Evolutionary conservation across 495 filamentous ascomycete genomes (phyloP).

Genomic region (Trichocladium antarcticum): DNA sequence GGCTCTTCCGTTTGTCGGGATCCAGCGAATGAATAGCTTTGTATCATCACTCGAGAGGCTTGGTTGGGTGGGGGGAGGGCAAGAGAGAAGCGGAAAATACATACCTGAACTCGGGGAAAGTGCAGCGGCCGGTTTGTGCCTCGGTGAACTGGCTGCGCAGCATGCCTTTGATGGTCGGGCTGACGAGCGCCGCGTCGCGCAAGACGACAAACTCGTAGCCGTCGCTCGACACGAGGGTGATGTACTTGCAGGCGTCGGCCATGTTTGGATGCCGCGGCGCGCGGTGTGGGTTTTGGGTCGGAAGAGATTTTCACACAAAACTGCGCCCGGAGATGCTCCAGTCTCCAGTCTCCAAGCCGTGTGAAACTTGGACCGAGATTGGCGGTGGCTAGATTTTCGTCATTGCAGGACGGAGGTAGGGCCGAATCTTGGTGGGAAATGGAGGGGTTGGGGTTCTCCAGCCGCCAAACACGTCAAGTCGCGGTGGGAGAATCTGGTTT

Average conservation of each 20-base stretch:
- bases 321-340: no score
- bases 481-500: background rate
- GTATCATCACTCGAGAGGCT: slow-evolving; percentile 29
- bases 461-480: slow-evolving; percentile 3
- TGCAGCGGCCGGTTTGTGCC: slow-evolving; percentile 51
- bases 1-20: slow-evolving; percentile 12
- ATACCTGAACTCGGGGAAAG: slow-evolving; percentile 63
- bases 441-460: background rate
- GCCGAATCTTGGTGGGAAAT: background rate
- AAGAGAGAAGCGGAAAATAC: slow-evolving; percentile 17
- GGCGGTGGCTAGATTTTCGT: background rate
- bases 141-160: slow-evolving; percentile 73
- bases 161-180: slow-evolving; percentile 74
- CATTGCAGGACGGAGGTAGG: background rate
- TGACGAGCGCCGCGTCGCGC: slow-evolving; percentile 61
- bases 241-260: slow-evolving; percentile 44
- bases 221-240: slow-evolving; percentile 79
- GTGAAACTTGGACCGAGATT: background rate
- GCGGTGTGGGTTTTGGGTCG: no score
- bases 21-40: background rate
- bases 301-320: background rate
- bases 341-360: background rate
- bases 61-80: background rate
- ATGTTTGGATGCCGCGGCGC: slow-evolving; percentile 6
- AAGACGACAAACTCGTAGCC: slow-evolving; percentile 81